Evolutionary conservation across 2,329 filamentous ascomycete species (phyloP).

Genomic region (Waltergamsia citrina): DNA sequence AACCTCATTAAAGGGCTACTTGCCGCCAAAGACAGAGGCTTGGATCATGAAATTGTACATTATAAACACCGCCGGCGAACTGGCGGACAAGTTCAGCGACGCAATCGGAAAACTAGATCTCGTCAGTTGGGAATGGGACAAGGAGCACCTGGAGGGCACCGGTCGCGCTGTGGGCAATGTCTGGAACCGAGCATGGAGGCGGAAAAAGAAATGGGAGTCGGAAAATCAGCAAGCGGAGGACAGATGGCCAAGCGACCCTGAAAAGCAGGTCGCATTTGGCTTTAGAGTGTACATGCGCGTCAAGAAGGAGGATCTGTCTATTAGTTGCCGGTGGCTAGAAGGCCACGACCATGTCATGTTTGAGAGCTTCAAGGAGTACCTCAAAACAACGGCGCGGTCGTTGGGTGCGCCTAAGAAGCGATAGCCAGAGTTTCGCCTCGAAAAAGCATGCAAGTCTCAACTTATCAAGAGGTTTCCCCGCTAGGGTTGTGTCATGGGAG

Average conservation of each 20-base stretch:
- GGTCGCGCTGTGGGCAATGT: constrained; percentile 63
- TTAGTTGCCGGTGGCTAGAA: constrained; percentile 54
- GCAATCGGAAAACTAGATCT: constrained; percentile 49
- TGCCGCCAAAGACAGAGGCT: constrained; percentile 32
- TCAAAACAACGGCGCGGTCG: constrained; percentile 36
- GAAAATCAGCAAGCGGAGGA: constrained; percentile 20
- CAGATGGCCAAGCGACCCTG: constrained; percentile 14
- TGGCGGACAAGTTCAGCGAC: constrained; percentile 25
- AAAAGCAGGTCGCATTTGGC: constrained; percentile 35
- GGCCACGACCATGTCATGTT: constrained; percentile 67
- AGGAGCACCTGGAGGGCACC: constrained; percentile 39
- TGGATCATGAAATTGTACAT: background rate
- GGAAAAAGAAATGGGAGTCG: constrained; percentile 46
- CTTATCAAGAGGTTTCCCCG: too few relatives aligned
- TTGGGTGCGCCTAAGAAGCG: background rate
- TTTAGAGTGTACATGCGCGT: constrained; percentile 45
- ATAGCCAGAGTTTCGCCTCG: background rate
- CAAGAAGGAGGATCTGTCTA: constrained; percentile 26
- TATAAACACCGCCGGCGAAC: constrained; percentile 16
- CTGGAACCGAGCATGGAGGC: constrained; percentile 67
- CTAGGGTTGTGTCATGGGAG: too few relatives aligned
- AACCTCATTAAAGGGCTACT: constrained; percentile 23
- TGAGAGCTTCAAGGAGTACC: constrained; percentile 79
- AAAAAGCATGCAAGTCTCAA: too few relatives aligned
- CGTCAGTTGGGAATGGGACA: constrained; percentile 54